Evolutionary conservation across 495 filamentous ascomycete species (phyloP), one percentile per base, ranked within the genome.

Genomic region (Astrocystis sublimbata): DNA sequence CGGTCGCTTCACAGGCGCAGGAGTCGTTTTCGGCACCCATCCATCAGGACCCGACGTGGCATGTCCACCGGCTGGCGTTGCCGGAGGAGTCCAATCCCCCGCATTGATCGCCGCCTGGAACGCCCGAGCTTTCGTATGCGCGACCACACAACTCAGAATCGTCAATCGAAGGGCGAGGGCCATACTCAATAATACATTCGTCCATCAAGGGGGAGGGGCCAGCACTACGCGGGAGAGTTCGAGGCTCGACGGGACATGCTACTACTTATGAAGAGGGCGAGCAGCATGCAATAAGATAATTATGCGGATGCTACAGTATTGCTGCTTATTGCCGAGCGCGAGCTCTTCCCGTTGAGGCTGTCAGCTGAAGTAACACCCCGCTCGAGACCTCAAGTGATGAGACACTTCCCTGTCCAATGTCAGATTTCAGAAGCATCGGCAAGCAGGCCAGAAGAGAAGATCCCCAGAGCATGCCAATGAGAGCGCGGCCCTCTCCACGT

Each of bases 11-110:
- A 54, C 59, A 47, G 68, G 70, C 28, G 66, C 66, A 61, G 73
- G 50, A 53, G 71, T 73, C 62, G 72, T 72, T 61, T 70, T 71
- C 51, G 73, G 66, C 21, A 59, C 28, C 70, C 70, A 73, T 67
- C 62, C 60, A 60, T 57, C 65, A 67, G 65, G 53, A 64, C 65
- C 58, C 63, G 61, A 61, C 19, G 58, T 53, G 26, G 63, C 30
- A 31, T 49, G 49, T 41, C 61, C 60, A 40, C 46, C 23, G 33
- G 65, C 63, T 21, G 65, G 36, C 45, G 55, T 68, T 51, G 64
- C 63, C 68, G 70, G 65, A n/a, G n/a, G n/a, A 62, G 63, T 64
- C 70, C 70, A 70, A 69, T 63, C 62, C 41, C 65, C 63, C 57
- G 61, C 62, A 65, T 63, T 40, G 57, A 26, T 35, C 55, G 41